Base-by-base conservation (phyloP, 768 basidiomycete genomes). In the Fomitopsis pulvina region DNA sequence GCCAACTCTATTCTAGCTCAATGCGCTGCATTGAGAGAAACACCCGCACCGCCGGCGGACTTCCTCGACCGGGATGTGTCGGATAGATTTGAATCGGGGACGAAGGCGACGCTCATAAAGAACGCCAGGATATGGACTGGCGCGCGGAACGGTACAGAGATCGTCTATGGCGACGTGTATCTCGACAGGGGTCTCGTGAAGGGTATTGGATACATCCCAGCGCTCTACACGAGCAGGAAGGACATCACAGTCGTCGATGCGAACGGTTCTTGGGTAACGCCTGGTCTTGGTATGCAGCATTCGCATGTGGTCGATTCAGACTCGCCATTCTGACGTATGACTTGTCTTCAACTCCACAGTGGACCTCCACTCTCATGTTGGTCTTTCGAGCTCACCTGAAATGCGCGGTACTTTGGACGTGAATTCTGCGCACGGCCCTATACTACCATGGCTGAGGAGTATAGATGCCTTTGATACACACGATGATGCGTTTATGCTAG, bases 401-500 rank as follows among this genome's bases (percentile, higher is more conserved):
- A 64, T 80, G 61, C 41, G 57, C 53, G 76, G 73, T 62, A 50
- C 75, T 66, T 73, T 47, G 51, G 49, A 56, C 60, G 69, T 76
- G 12, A 83, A 85, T 62, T 89, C 88, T 9, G 54, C 52, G 9
- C 76, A 87, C 45, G 85, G 84, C 0, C 77, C 87, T 3, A 73
- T 87, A 50, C 58, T 81, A 28, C 90, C 91, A 1, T 89, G 84
- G 81, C 71, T 97, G 24, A 76, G 91, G 41, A 85, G 79, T 50
- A 72, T 92, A 32, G 93, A 97, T 62, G 90, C 78, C 0, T 75
- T 96, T 58, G 86, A 94, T 62, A 92, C 88, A 0, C 87, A 92
- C 52, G 92, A 94, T 60, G 80, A 83, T 34, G 74, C 83, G 1
- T 84, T 83, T 63, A 71, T 72, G 49, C 72, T 90, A 14, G 78